Base-by-base conservation (phyloP, 108 stramenopile species). In the Fragilariopsis cylindrus region DNA sequence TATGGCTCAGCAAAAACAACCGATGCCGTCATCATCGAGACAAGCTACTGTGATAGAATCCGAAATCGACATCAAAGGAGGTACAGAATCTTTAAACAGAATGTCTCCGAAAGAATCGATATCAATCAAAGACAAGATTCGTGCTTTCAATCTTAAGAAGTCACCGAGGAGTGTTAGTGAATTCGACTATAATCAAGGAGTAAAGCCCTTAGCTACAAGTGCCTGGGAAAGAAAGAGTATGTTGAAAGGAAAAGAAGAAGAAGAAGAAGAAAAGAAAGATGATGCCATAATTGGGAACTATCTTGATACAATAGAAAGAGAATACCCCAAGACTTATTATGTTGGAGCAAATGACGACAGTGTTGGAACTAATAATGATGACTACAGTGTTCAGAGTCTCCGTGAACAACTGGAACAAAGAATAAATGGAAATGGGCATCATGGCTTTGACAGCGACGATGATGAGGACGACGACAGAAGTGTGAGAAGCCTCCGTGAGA, bases 401-500 rank as follows among this genome's bases (percentile, higher is more conserved):
- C 41, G 64, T 48, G 77, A 72, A 18, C 39, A 53, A 58, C 48
- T 70, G 46, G 77, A 78, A 67, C 11, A 48, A 43, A 41, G 58
- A 7, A 12, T 72, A 9, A 13, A 48, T 6, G 47, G 21, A 40
- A 54, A 19, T 2, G 43, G 39, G 19, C 0, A 62, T 13, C 41
- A 52, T 13, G 8, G n/a, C 12, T 44, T 19, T 48, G 53, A 42
- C 5, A 5, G 0, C 43, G 49, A 41, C n/a, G 76, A 63, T 16
- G 69, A 70, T 48, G 58, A 46, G 13, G 77, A 72, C 39, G 73
- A 80, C 48, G 79, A 80, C 15, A 57, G 50, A n/a, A 80, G 79
- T 47, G 79, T 79, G 5, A 19, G 56, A 30, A 74, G 50, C 30
- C 62, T 80, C 19, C 68, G 69, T 12, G 68, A 70, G 40, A 47